Conservation (phyloP, 306 rosid genomes). For the Inga oerstediana region DNA sequence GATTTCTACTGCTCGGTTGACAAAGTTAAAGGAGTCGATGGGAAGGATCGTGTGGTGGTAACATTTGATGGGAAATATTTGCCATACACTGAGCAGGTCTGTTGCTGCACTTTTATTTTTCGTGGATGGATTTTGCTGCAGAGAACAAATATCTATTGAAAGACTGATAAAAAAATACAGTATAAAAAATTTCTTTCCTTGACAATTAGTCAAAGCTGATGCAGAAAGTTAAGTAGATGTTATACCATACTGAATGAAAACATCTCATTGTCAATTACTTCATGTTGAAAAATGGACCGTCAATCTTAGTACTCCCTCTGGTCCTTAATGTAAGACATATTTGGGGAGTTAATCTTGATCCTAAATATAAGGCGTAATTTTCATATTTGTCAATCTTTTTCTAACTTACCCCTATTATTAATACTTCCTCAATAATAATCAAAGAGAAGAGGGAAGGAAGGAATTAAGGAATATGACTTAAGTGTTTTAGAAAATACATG, state of each 20-base stretch:
- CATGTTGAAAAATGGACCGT: neutral
- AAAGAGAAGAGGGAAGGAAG: too few relatives aligned
- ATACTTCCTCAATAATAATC: too few relatives aligned
- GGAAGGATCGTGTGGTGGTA: conserved; percentile 85
- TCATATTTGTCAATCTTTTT: too few relatives aligned
- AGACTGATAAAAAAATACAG: neutral
- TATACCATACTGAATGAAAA: conserved; percentile 14
- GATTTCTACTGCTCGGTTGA: conserved; percentile 96
- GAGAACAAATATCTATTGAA: neutral
- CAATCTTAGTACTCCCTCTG: neutral
- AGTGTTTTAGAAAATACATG: too few relatives aligned
- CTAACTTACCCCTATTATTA: too few relatives aligned
- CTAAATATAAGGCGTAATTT: too few relatives aligned
- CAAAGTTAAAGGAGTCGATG: conserved; percentile 88
- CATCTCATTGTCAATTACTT: conserved; percentile 15
- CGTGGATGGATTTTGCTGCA: conserved; percentile 3
- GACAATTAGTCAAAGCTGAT: neutral
- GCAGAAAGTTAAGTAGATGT: conserved; percentile 12
- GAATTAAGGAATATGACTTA: too few relatives aligned
- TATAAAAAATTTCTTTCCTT: neutral
- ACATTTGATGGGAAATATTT: conserved; percentile 88
- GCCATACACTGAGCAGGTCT: conserved; percentile 83
- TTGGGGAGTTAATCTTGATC: too few relatives aligned
- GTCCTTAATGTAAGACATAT: too few relatives aligned
- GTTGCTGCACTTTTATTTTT: conserved; percentile 39